Evolutionary conservation across 1,284 basidiomycete species (phyloP), one percentile per base, ranked within the genome.

Genomic region (Heliocybe sulcata): DNA sequence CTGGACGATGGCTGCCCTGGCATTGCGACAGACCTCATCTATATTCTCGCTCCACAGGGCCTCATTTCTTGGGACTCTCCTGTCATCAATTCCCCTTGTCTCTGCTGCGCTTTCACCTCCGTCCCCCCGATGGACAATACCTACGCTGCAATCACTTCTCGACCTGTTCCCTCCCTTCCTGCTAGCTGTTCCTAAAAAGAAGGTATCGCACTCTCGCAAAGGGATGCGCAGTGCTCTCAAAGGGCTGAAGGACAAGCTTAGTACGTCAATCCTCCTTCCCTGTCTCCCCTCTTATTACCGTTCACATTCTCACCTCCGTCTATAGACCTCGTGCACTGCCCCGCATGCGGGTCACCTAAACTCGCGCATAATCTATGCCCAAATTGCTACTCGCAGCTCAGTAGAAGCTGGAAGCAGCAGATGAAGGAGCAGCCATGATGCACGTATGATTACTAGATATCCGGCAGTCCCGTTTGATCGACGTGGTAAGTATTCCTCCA

Each of bases 151-250:
- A 51, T 82, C 85, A 9, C 73, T 94, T 26, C 77, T 87, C 51
- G 90, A 94, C 58, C 79, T 96, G 29, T 82, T 98, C 63, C 93
- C 95, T 23, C 83, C 94, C 1, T 84, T 97, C 65, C 72, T 98
- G 25, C 81, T 92, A 50, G 95, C 95, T 16, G 95, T 96, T 2
- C 96, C 96, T 16, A 98, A 98, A 75, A 91, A 89, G 72, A 97
- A 97, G 75, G 82, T 86, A 9, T 94, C 94, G 0, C 95, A 98
- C 70, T 94, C 92, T 27, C 79, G 92, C 51, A 98, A 98, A 71
- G 82, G 87, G n/a, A 98, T 98, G 94, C 81, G 95, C 27, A 83
- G 84, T 55, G 90, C 94, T 2, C 94, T 96, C 71, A 98, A 98
- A 72, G 94, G 94, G 0, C 73, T 98, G 63, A 94, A 95, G 71